Evolutionary conservation across 208 protist genomes (phyloP).

Genomic region (Novymonas esmeraldas): DNA sequence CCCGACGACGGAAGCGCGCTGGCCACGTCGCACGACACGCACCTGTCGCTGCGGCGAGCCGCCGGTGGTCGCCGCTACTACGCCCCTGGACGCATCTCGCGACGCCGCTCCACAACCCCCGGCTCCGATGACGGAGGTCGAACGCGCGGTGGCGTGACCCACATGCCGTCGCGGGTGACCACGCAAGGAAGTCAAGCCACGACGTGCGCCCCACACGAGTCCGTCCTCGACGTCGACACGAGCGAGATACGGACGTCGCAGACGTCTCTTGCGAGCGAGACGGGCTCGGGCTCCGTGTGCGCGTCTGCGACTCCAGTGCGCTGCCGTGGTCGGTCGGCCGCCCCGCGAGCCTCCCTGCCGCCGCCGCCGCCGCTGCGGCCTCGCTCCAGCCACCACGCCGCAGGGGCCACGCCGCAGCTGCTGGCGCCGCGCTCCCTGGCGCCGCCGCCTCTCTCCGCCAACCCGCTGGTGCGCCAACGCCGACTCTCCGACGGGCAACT

Average conservation of each 20-base stretch:
- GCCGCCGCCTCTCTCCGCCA: not conserved
- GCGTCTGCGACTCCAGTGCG: not conserved
- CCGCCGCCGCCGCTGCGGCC: not conserved
- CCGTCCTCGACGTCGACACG: not conserved
- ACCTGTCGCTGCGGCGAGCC: not conserved
- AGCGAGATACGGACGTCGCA: not conserved
- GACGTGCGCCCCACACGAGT: not conserved
- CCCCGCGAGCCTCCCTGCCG: not conserved
- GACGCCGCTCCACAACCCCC: not conserved
- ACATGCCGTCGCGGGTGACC: not conserved
- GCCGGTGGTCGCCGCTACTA: conserved; percentile 1
- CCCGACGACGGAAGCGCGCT: not conserved
- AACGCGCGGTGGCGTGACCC: too few relatives aligned
- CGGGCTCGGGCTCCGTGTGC: not conserved
- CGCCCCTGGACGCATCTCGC: not conserved
- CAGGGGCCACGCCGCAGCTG: too few relatives aligned
- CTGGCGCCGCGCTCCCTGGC: not conserved
- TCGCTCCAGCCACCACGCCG: not conserved
- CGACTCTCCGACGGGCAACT: conserved; percentile 3
- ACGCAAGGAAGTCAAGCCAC: not conserved
- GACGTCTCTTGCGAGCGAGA: conserved; percentile 8
- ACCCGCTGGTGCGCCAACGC: not conserved
- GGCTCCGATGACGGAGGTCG: not conserved
- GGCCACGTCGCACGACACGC: not conserved
- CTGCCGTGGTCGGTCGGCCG: not conserved